Conservation (phyloP, 2,329 filamentous ascomycete genomes). For the Fusarium pseudocircinatum region DNA sequence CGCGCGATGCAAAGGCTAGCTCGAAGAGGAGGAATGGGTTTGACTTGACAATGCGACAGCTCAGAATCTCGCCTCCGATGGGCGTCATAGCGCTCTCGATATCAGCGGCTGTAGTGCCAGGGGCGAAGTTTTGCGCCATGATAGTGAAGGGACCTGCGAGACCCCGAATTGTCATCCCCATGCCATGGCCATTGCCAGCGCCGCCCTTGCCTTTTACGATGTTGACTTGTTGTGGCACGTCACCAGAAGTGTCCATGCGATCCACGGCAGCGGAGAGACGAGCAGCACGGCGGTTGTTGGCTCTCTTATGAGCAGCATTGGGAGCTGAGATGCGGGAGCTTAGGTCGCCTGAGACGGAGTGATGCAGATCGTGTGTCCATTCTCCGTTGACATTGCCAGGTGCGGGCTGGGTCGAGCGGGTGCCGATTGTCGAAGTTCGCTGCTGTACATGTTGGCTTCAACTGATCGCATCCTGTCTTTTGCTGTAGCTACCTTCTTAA, state of each 20-base stretch:
- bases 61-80: slow-evolving; percentile 73
- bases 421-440: slow-evolving; percentile 36
- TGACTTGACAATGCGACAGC: slow-evolving; percentile 74
- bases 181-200: slow-evolving; percentile 37
- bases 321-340: slow-evolving; percentile 58
- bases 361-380: slow-evolving; percentile 78
- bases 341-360: slow-evolving; percentile 54
- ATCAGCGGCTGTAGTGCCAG: slow-evolving; percentile 82
- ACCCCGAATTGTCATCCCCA: slow-evolving; percentile 77
- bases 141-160: slow-evolving; percentile 76
- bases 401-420: slow-evolving; percentile 42
- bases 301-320: slow-evolving; percentile 40
- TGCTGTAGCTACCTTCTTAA: slow-evolving; percentile 69
- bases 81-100: slow-evolving; percentile 85
- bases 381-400: slow-evolving; percentile 70
- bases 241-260: slow-evolving; percentile 49
- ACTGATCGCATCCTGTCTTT: slow-evolving; percentile 3
- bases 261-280: slow-evolving; percentile 58
- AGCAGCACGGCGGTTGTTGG: slow-evolving; percentile 43
- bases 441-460: slow-evolving; percentile 29
- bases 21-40: slow-evolving; percentile 80
- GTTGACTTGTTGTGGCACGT: slow-evolving; percentile 51
- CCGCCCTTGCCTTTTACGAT: slow-evolving; percentile 34
- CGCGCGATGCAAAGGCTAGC: slow-evolving; percentile 76
- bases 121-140: slow-evolving; percentile 83